phyloP scores from a whole-genome alignment of 257 asterid genomes.

The Solanum okadae region DNA sequence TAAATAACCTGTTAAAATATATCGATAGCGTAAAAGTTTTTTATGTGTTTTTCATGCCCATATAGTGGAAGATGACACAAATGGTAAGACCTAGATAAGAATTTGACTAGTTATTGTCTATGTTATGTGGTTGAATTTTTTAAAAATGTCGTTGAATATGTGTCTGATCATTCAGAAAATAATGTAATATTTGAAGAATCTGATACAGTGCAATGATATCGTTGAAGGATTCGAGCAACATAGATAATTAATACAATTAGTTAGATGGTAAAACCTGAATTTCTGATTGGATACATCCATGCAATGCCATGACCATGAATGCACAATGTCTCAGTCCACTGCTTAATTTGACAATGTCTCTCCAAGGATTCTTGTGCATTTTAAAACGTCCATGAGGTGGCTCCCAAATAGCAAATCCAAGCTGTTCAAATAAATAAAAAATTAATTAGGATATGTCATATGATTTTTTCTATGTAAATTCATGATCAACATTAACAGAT shows the following conservation, averaged over 20 bases:
- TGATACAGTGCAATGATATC: rapidly evolving
- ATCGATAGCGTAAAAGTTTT: background rate
- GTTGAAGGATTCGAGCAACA: background rate
- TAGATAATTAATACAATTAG: background rate
- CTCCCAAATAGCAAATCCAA: constrained; percentile 47
- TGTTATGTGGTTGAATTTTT: background rate
- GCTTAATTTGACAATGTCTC: constrained; percentile 27
- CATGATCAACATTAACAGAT: background rate
- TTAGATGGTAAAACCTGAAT: constrained; percentile 30
- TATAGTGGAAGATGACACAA: background rate
- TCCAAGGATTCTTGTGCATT: constrained; percentile 35
- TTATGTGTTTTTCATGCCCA: background rate
- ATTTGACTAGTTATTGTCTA: background rate
- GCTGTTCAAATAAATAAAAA: constrained; percentile 1
- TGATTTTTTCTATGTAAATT: background rate
- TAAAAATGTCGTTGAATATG: background rate
- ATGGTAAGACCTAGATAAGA: background rate
- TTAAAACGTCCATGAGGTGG: constrained; percentile 45
- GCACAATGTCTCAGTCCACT: constrained; percentile 49
- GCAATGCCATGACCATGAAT: constrained; percentile 45
- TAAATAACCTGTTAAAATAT: background rate
- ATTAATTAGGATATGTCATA: background rate
- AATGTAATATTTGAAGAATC: background rate
- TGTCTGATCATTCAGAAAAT: background rate
- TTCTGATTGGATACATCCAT: constrained; percentile 37